Percentiles rank a stretch among this genome's conserved stretches.
These are phyloP conservation scores for Beauveria asiatica DNA, from an alignment of 2,329 filamentous ascomycete genomes.

Conservation along the genomic window DNA sequence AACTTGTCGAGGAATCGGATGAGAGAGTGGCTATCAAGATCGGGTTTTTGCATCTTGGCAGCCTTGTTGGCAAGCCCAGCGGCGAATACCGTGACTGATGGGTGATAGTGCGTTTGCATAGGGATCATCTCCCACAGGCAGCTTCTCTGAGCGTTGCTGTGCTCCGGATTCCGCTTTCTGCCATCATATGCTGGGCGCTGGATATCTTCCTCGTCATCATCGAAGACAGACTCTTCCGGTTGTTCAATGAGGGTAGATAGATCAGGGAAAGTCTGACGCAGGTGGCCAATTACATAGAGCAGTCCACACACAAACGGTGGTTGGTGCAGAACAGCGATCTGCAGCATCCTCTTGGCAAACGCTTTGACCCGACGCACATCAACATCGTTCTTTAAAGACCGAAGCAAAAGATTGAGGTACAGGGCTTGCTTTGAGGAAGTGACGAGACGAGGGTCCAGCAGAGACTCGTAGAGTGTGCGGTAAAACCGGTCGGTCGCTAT, in stretches of 20 bases:
- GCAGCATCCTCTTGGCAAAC: slow-evolving; percentile 87
- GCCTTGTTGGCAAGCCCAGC: slow-evolving; percentile 59
- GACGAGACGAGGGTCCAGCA: slow-evolving; percentile 80
- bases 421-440: slow-evolving; percentile 91
- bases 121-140: slow-evolving; percentile 79
- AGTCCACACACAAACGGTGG: slow-evolving; percentile 87
- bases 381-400: slow-evolving; percentile 81
- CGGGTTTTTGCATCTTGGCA: slow-evolving; percentile 75
- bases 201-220: slow-evolving; percentile 53
- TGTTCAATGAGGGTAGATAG: slow-evolving; percentile 71
- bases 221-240: slow-evolving; percentile 59
- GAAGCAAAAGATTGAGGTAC: slow-evolving; percentile 86
- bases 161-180: slow-evolving; percentile 82
- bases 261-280: slow-evolving; percentile 71
- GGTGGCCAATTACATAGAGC: slow-evolving; percentile 78
- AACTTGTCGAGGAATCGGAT: slow-evolving; percentile 97
- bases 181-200: slow-evolving; percentile 60
- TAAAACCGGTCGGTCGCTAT: slow-evolving; percentile 87
- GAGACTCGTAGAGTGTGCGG: slow-evolving; percentile 86
- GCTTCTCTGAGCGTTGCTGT: slow-evolving; percentile 85
- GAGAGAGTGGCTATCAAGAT: slow-evolving; percentile 80
- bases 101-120: slow-evolving; percentile 68
- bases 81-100: slow-evolving; percentile 81
- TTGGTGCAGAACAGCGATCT: slow-evolving; percentile 80
- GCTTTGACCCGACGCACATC: slow-evolving; percentile 89